phyloP scores from a whole-genome alignment of 306 rosid genomes.

The Vachellia pachyceras region DNA sequence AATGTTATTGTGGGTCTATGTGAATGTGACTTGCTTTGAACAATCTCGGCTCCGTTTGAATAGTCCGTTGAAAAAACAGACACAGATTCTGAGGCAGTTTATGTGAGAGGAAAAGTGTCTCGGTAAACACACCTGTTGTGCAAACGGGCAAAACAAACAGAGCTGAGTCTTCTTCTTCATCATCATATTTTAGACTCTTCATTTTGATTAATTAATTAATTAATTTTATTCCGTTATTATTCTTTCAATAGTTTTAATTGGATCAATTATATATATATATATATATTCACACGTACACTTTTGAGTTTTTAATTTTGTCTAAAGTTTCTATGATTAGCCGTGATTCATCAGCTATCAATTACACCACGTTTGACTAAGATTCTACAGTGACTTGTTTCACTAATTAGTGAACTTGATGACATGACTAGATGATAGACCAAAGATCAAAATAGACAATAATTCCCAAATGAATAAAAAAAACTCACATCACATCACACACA shows the following conservation, averaged over 20 bases:
- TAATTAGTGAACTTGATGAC: not conserved
- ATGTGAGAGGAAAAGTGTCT: too few relatives aligned
- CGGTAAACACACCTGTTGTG: too few relatives aligned
- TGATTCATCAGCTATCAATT: not conserved
- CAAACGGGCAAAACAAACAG: too few relatives aligned
- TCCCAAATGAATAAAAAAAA: too few relatives aligned
- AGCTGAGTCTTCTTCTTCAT: too few relatives aligned
- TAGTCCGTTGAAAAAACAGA: too few relatives aligned
- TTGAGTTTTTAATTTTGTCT: not conserved
- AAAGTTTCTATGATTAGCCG: not conserved
- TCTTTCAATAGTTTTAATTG: not conserved
- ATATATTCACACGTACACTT: too few relatives aligned
- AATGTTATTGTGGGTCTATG: not conserved
- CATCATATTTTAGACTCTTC: not conserved
- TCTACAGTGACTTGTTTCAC: not conserved
- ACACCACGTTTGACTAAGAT: not conserved
- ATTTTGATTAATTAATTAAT: not conserved
- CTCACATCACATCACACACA: too few relatives aligned
- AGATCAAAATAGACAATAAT: not conserved
- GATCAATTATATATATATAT: not conserved
- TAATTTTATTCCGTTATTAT: not conserved
- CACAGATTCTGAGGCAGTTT: too few relatives aligned
- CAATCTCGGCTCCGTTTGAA: too few relatives aligned
- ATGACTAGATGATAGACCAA: too few relatives aligned
- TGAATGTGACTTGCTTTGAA: conserved; percentile 15